Base-by-base conservation (phyloP, 23 red algal species). In the Gracilariopsis chorda region DNA sequence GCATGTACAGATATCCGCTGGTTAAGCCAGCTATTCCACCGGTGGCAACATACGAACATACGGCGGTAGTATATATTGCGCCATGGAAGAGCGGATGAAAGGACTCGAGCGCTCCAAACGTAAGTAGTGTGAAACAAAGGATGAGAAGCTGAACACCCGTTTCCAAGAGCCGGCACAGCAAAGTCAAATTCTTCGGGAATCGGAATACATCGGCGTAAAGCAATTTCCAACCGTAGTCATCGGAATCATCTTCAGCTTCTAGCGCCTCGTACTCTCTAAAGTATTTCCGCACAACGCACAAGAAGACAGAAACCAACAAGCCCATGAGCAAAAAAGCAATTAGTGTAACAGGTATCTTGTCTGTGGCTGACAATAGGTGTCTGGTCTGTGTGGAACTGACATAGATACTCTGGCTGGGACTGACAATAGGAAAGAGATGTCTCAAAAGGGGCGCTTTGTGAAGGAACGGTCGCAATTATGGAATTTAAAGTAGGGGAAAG, bases 201-300 rank as follows among this genome's bases (percentile, higher is more conserved):
- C 88, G 88, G 65, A 91, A 91, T 30, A 91, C 88, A 28, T 91
- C 88, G 3, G 70, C 88, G 48, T 91, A 82, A 21, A 91, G 39
- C 8, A 82, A 37, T 62, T 91, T 91, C 88, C 88, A 91, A 16
- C 88, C 88, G 28, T 65, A 82, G 69, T 91, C 88, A 53, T 91
- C 88, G 4, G 75, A 36, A n/a, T 91, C 88, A 21, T 91, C 58
- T 42, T 91, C 88, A 8, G 60, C 74, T 28, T 91, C 88, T n/a
- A 91, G 42, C 20, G 74, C 75, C 17, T 80, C 74, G 76, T 91
- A 91, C 41, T 91, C 75, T 13, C 75, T 58, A 46, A 91, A 80
- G 63, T 91, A 73, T 59, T 82, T 80, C 41, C 88, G 88, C n/a
- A 91, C 68, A n/a, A 91, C 88, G 55, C 88, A 39, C 74, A 91